Percentiles rank a stretch among this genome's conserved stretches.
Conservation (phyloP, 495 filamentous ascomycete genomes). For the Tuber calosporum region DNA sequence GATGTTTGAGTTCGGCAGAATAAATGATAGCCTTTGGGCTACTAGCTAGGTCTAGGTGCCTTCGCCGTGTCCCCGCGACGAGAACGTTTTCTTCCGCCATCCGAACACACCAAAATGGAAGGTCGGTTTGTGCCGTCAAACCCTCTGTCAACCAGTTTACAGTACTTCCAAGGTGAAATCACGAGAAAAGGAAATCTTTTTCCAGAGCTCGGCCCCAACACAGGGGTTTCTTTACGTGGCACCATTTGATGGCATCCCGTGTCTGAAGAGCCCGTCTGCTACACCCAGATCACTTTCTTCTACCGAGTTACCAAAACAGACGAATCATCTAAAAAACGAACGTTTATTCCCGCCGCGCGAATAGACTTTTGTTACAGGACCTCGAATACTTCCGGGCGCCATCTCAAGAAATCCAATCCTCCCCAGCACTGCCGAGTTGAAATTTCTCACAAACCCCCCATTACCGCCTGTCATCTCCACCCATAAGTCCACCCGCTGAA, state of each 20-base stretch:
- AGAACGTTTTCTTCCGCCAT: not conserved
- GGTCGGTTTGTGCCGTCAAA: not conserved
- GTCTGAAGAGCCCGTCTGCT: not conserved
- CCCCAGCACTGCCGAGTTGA: not conserved
- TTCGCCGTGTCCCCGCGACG: not conserved
- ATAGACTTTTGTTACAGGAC: not conserved
- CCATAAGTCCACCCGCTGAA: not conserved
- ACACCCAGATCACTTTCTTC: not conserved
- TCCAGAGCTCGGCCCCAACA: not conserved
- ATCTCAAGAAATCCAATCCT: not conserved
- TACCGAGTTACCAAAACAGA: not conserved
- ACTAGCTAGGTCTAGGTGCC: not conserved
- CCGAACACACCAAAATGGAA: not conserved
- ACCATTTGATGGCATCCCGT: not conserved
- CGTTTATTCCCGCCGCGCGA: not conserved
- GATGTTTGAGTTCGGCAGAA: not conserved
- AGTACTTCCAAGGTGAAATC: not conserved
- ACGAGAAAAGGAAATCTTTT: not conserved
- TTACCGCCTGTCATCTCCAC: not conserved
- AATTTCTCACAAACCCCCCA: conserved; percentile 4
- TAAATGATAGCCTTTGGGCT: not conserved
- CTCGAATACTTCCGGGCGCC: not conserved
- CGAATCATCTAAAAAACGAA: not conserved
- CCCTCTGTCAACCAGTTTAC: not conserved
- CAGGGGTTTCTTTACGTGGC: not conserved